These are phyloP conservation scores for Myriosclerotinia duriaeana DNA, from an alignment of 2,329 filamentous ascomycete species.

Conservation along the genomic window DNA sequence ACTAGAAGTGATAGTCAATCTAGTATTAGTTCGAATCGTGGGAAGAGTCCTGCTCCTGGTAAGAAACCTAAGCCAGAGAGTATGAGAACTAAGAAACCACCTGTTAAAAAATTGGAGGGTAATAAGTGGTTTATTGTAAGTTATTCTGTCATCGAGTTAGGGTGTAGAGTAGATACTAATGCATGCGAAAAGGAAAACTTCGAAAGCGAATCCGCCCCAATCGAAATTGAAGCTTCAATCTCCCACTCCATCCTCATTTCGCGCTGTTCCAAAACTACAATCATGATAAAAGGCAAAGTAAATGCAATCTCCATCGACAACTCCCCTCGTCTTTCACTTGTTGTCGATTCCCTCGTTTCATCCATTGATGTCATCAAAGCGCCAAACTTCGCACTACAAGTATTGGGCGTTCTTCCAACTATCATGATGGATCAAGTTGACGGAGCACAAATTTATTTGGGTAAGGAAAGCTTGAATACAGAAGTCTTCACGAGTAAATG, in stretches of 20 bases:
- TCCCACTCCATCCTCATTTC: constrained; percentile 90
- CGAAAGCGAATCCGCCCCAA: constrained; percentile 69
- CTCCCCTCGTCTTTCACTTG: constrained; percentile 75
- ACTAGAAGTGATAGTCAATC: constrained; percentile 53
- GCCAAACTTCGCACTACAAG: constrained; percentile 89
- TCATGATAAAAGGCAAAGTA: constrained; percentile 88
- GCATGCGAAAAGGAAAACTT: constrained; percentile 72
- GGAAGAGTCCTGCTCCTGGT: constrained; percentile 83
- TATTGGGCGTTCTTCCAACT: constrained; percentile 81
- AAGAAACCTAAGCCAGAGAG: constrained; percentile 85
- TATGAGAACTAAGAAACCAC: constrained; percentile 79
- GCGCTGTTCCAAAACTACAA: constrained; percentile 84
- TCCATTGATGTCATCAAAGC: constrained; percentile 95
- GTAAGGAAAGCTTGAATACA: constrained; percentile 72
- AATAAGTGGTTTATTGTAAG: constrained; percentile 90
- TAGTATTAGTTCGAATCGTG: constrained; percentile 55
- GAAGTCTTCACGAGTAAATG: constrained; percentile 91
- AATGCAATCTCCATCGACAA: constrained; percentile 98
- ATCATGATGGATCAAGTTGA: constrained; percentile 92
- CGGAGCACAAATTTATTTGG: constrained; percentile 81
- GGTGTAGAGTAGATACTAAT: constrained; percentile 22
- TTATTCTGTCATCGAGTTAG: constrained; percentile 22
- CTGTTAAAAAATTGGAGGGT: constrained; percentile 74
- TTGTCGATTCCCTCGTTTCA: constrained; percentile 86
- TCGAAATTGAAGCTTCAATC: constrained; percentile 79